Evolutionary conservation across 129 eudicot species (phyloP).

Genomic region (Chrysanthemum seticuspe): DNA sequence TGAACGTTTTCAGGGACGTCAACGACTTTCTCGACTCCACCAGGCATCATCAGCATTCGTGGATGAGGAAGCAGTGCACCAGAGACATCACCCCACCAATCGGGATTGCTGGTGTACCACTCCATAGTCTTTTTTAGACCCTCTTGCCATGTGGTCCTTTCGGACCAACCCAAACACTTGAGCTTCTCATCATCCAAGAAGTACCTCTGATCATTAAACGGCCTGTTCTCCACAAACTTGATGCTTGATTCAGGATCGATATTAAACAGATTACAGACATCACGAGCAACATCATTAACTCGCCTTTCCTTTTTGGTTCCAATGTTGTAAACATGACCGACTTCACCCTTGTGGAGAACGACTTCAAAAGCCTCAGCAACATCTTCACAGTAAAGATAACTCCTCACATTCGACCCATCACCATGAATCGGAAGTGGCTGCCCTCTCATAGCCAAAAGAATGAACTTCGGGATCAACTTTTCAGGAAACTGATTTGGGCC

Average conservation of each 20-base stretch:
- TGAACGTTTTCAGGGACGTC: slow-evolving; percentile 65
- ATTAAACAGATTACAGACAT: slow-evolving; percentile 69
- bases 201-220: slow-evolving; percentile 95
- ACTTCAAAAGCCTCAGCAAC: slow-evolving; percentile 99
- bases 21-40: slow-evolving; percentile 62
- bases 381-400: slow-evolving; percentile 97
- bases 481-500: slow-evolving; percentile 98
- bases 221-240: slow-evolving; percentile 92
- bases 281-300: slow-evolving; percentile 89
- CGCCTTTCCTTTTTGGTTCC: slow-evolving; percentile 94
- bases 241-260: slow-evolving; percentile 62
- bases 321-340: slow-evolving; percentile 94
- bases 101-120: slow-evolving; percentile 83
- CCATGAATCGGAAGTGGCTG: slow-evolving; percentile 90
- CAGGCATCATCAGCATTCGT: slow-evolving; percentile 98
- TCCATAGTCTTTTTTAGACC: slow-evolving; percentile 87
- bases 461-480: slow-evolving; percentile 86
- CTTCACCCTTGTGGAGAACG: slow-evolving; percentile 91
- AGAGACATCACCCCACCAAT: slow-evolving; percentile 96
- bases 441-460: slow-evolving; percentile 91
- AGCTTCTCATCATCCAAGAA: slow-evolving; percentile 88
- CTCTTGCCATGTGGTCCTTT: slow-evolving; percentile 82
- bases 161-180: slow-evolving; percentile 83
- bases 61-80: slow-evolving; percentile 98
- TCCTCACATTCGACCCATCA: slow-evolving; percentile 92